Evolutionary conservation across 2,329 filamentous ascomycete species (phyloP).

Genomic region (Nemania diffusa): DNA sequence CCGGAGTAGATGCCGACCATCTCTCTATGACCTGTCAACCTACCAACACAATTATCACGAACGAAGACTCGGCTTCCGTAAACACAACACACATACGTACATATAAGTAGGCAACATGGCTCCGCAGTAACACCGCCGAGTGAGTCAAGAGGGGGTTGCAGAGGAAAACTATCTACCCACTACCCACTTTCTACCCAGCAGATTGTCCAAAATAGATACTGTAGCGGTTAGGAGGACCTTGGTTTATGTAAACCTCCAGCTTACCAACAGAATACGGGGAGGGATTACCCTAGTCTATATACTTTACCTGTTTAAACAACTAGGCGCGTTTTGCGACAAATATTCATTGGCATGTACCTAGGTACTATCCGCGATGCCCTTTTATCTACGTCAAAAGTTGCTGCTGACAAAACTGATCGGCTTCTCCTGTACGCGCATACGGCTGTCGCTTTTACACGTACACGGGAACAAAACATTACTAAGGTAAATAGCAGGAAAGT

Average conservation of each 20-base stretch:
- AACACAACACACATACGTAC: too few species aligned
- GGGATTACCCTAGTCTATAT: neutral
- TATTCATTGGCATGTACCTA: neutral
- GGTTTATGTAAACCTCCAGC: neutral
- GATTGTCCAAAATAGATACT: neutral
- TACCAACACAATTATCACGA: neutral
- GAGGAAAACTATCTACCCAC: too few species aligned
- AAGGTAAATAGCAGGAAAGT: neutral
- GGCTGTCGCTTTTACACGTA: neutral
- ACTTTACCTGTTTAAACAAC: neutral
- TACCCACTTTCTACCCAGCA: neutral
- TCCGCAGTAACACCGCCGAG: too few species aligned
- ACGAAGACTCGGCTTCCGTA: too few species aligned
- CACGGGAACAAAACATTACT: too few species aligned
- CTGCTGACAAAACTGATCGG: neutral
- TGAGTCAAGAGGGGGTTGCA: too few species aligned
- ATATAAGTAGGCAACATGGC: too few species aligned
- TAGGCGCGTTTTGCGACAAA: constrained; percentile 12
- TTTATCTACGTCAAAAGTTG: neutral
- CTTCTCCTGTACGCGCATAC: neutral
- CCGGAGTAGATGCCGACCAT: neutral
- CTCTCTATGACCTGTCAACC: neutral
- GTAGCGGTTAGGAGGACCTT: neutral
- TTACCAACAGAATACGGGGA: neutral
- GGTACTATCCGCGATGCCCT: neutral